A percentile compares a stretch with the other conserved stretches of the same genome.
phyloP scores from a whole-genome alignment of 2,329 filamentous ascomycete species.

The Helicocarpus griseus region DNA sequence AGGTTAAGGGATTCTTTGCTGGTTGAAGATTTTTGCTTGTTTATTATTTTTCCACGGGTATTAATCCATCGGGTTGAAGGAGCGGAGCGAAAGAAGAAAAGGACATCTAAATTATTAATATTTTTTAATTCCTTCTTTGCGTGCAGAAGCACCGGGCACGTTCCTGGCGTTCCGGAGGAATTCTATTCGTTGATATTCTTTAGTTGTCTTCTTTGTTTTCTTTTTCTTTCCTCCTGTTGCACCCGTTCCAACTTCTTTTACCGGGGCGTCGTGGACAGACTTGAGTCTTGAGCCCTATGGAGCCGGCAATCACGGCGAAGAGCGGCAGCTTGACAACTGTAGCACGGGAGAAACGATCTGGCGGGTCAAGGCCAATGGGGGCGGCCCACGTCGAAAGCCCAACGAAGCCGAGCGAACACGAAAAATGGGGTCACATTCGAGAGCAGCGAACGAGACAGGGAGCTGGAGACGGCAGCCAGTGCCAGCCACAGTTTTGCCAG shows the following conservation, averaged over 20 bases:
- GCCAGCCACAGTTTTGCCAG: neutral
- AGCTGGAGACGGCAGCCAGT: constrained; percentile 4
- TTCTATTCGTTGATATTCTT: constrained; percentile 4
- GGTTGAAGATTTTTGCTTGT: neutral
- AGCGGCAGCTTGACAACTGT: neutral
- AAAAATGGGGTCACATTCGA: constrained; percentile 5
- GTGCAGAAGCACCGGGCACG: neutral
- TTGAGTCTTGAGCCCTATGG: constrained; percentile 1
- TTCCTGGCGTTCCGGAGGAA: constrained; percentile 2
- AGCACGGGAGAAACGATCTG: neutral
- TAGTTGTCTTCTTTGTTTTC: neutral
- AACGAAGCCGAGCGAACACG: constrained; percentile 3
- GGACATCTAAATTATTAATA: neutral
- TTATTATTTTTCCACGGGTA: neutral
- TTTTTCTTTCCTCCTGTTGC: constrained; percentile 3
- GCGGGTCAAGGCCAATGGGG: constrained; percentile 11
- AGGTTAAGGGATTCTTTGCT: neutral
- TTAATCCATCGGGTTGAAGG: neutral
- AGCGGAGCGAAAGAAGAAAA: neutral
- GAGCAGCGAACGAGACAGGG: constrained; percentile 7
- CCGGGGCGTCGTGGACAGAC: neutral
- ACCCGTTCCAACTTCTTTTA: constrained; percentile 1
- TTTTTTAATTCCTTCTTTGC: neutral
- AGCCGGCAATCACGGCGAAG: neutral
- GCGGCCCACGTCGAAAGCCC: constrained; percentile 11